Percentiles rank a stretch among this genome's conserved stretches.
Evolutionary conservation across 441 rosid species (phyloP).

Genomic region (Arabidopsis hybrid): DNA sequence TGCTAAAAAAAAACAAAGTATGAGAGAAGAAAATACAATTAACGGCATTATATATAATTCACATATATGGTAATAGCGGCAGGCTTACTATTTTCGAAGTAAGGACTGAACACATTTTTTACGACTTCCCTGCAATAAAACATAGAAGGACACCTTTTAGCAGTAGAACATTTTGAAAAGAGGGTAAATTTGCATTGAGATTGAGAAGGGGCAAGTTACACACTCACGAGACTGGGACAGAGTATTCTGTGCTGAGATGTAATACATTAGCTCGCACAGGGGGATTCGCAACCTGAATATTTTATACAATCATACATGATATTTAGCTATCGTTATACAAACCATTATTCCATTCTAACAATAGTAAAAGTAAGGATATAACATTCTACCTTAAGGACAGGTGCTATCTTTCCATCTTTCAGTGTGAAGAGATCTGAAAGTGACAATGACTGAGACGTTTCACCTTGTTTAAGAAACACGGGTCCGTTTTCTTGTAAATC

Average conservation of each 20-base stretch:
- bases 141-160: conserved; percentile 4
- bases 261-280: conserved; percentile 93
- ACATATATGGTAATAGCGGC: conserved; percentile 1
- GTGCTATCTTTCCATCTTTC: conserved; percentile 68
- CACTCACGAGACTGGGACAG: conserved; percentile 79
- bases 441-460: conserved; percentile 87
- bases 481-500: conserved; percentile 84
- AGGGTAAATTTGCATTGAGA: conserved; percentile 8
- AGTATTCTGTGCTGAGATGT: conserved; percentile 73
- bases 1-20: conserved; percentile 49
- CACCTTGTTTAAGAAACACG: conserved; percentile 75
- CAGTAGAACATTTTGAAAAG: not conserved
- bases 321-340: conserved; percentile 3
- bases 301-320: conserved; percentile 1
- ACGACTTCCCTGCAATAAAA: conserved; percentile 65
- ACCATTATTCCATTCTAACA: conserved; percentile 5
- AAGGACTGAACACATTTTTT: conserved; percentile 58
- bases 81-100: conserved; percentile 70
- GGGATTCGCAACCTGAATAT: conserved; percentile 69
- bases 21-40: not conserved
- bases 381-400: conserved; percentile 70
- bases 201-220: conserved; percentile 25
- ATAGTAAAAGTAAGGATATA: conserved; percentile 11
- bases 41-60: not conserved
- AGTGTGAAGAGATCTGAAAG: conserved; percentile 81